Base-by-base conservation (phyloP, 805 yeast species). In the Yarrowia divulgata region DNA sequence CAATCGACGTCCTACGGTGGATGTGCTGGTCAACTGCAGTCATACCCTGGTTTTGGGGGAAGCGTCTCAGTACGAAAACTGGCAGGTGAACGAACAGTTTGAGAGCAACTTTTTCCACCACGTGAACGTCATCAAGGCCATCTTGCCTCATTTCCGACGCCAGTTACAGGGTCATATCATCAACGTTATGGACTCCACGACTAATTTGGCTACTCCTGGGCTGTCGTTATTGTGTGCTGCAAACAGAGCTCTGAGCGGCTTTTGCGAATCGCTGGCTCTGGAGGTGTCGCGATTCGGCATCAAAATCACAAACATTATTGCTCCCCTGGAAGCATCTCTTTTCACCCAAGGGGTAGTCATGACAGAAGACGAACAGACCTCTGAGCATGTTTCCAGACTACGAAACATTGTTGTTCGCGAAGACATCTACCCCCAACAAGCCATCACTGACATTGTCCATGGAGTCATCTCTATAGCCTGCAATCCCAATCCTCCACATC, bases 81-180 rank as follows among this genome's bases (percentile, higher is more conserved):
- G 57, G 55, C 68, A 63, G 45, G 68, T 63, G 37, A 63, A 37
- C 9, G 68, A 63, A 46, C 68, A 63, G 68, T 63, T 63, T 48
- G 68, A 63, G 12, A 48, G 57, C 57, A 49, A 48, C 57, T 63
- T 63, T 7, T 63, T 48, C 48, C 23, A 49, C 14, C 68, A 63
- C 57, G 57, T 63, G 39, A 63, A 63, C 32, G 68, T 63, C 39
- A 49, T 49, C 39, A 23, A 32, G 39, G 68, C 68, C 37, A 48
- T 63, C 29, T 12, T 63, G 37, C 68, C 68, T 16, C 68, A 63
- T 13, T 48, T 63, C 9, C 18, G 68, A 9, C 57, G 68, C 39
- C 68, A 63, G 48, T 10, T 63, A 13, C 57, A 48, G 14, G 68
- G 68, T 3, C 68, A 63, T 48, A 48, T 63, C 39, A 48, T 63